phyloP scores from a whole-genome alignment of 2,329 filamentous ascomycete species.

The Periconia digitata region DNA sequence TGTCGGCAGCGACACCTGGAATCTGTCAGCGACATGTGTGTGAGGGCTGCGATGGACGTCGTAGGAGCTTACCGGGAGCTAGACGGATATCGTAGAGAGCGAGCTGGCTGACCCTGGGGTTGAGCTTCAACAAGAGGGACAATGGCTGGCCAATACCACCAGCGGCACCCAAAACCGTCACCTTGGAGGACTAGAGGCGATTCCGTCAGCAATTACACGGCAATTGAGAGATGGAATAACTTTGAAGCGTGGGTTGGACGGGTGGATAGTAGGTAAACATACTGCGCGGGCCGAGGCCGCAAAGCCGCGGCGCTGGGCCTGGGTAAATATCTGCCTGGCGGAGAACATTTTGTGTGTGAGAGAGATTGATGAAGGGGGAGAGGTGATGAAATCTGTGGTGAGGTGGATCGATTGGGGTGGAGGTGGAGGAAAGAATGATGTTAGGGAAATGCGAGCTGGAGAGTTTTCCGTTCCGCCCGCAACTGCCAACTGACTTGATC shows the following conservation, averaged over 20 bases:
- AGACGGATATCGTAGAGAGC: conserved; percentile 97
- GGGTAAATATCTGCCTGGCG: conserved; percentile 54
- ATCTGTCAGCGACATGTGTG: conserved; percentile 19
- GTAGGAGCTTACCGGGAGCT: conserved; percentile 72
- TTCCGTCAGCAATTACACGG: conserved; percentile 23
- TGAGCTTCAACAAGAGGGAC: conserved; percentile 97
- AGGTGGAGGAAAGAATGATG: conserved; percentile 13
- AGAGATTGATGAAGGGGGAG: too few relatives aligned
- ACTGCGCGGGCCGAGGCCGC: conserved; percentile 56
- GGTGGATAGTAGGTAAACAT: conserved; percentile 28
- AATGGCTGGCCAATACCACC: conserved; percentile 98
- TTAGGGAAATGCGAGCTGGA: conserved; percentile 27
- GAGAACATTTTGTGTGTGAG: conserved; percentile 65
- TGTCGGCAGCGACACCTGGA: conserved; percentile 92
- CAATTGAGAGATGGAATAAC: too few relatives aligned
- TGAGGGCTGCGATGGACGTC: neutral
- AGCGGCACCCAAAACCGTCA: conserved; percentile 92
- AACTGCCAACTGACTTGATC: conserved; percentile 16
- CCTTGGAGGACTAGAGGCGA: conserved; percentile 80
- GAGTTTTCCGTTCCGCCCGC: conserved; percentile 18
- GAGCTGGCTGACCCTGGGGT: conserved; percentile 90
- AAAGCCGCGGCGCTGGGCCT: conserved; percentile 56
- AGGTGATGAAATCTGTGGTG: conserved; percentile 28
- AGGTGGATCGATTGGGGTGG: conserved; percentile 13
- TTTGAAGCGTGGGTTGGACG: too few relatives aligned